These are phyloP conservation scores for Lotmaria passim DNA, from an alignment of 208 protist genomes.

Conservation along the genomic window DNA sequence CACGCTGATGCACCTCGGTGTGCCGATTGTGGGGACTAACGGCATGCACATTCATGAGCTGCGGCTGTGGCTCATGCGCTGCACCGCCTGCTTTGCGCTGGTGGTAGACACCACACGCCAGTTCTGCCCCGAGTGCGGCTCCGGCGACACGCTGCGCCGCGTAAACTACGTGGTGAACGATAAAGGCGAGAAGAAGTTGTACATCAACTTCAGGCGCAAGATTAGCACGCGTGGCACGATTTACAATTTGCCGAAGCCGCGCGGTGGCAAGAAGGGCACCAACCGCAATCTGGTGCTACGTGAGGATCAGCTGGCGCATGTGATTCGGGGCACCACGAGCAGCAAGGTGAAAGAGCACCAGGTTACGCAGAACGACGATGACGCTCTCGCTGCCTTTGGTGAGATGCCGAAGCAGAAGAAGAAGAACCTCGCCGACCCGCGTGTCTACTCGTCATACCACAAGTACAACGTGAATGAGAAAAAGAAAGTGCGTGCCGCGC, in stretches of 20 bases:
- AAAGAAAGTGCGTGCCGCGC: conserved; percentile 80
- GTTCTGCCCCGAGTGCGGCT: conserved; percentile 90
- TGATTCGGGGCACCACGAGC: conserved; percentile 66
- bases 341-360: conserved; percentile 66
- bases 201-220: conserved; percentile 87
- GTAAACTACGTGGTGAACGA: conserved; percentile 91
- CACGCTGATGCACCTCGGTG: conserved; percentile 90
- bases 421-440: conserved; percentile 63
- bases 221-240: conserved; percentile 89
- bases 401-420: conserved; percentile 63
- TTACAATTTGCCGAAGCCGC: conserved; percentile 88
- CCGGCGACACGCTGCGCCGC: conserved; percentile 89
- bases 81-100: conserved; percentile 87
- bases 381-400: conserved; percentile 81
- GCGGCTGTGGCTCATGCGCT: conserved; percentile 91
- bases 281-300: conserved; percentile 88
- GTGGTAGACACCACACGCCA: conserved; percentile 92
- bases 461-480: conserved; percentile 92
- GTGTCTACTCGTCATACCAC: conserved; percentile 79
- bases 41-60: conserved; percentile 90
- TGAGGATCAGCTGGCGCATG: conserved; percentile 91
- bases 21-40: conserved; percentile 85
- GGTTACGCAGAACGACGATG: conserved; percentile 43
- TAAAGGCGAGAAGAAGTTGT: conserved; percentile 85
- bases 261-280: conserved; percentile 85